These are phyloP conservation scores for Citrullus mucosospermus DNA, from an alignment of 306 rosid genomes.

Conservation along the genomic window DNA sequence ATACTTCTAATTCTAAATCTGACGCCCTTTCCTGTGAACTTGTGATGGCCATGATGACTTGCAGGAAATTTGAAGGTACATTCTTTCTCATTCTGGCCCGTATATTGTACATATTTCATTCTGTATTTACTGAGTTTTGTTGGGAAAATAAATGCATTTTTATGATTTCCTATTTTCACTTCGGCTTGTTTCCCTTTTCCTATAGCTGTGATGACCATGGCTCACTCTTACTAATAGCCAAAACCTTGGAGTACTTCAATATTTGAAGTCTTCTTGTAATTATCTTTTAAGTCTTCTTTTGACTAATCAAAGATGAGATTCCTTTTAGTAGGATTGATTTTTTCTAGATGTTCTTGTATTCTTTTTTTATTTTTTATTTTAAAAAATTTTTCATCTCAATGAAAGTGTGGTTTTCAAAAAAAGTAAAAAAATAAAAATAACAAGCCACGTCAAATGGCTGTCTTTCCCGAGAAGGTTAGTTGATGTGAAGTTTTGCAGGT, in stretches of 20 bases:
- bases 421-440: neutral
- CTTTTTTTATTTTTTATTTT: no score
- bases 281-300: no score
- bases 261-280: no score
- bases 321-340: no score
- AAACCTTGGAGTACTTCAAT: no score
- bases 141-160: neutral
- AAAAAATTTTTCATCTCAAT: neutral
- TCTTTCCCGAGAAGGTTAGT: conserved; percentile 14
- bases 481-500: conserved; percentile 51
- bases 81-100: conserved; percentile 15
- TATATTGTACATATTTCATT: neutral
- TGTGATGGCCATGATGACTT: conserved; percentile 18
- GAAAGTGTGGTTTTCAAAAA: neutral
- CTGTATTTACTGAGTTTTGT: neutral
- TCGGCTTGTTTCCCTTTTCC: neutral
- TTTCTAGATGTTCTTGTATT: no score
- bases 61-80: conserved; percentile 75
- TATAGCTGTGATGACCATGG: neutral
- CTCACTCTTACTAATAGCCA: neutral
- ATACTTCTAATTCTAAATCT: conserved; percentile 11
- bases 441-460: conserved; percentile 3
- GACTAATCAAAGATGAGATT: no score
- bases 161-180: conserved; percentile 12
- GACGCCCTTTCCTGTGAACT: conserved; percentile 11